These are phyloP conservation scores for Podosphaera fusca DNA, from an alignment of 2,329 filamentous ascomycete genomes.

Conservation along the genomic window DNA sequence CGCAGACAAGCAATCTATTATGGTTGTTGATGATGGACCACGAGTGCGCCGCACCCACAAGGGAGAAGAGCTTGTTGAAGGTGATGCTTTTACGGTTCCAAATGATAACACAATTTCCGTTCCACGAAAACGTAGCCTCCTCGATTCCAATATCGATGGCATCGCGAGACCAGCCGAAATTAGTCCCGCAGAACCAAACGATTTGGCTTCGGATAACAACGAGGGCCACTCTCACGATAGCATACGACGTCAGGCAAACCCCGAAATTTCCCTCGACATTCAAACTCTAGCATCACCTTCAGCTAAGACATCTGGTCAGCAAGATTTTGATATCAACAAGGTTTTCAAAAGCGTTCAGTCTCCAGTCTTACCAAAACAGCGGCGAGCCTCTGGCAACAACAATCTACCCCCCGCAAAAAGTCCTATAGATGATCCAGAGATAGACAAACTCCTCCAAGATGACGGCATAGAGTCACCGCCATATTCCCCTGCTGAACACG, in stretches of 20 bases:
- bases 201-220: conserved; percentile 14
- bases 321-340: conserved; percentile 58
- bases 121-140: conserved; percentile 18
- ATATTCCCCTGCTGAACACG: conserved; percentile 59
- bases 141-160: conserved; percentile 17
- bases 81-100: conserved; percentile 30
- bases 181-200: conserved; percentile 16
- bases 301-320: conserved; percentile 8
- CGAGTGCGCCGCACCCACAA: conserved; percentile 81
- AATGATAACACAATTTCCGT: conserved; percentile 12
- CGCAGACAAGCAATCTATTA: conserved; percentile 64
- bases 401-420: conserved; percentile 22
- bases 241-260: conserved; percentile 7
- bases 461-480: conserved; percentile 57
- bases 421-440: conserved; percentile 59
- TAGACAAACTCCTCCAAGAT: conserved; percentile 69
- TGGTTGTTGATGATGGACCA: conserved; percentile 48
- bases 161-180: conserved; percentile 16
- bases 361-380: conserved; percentile 28
- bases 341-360: conserved; percentile 70
- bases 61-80: conserved; percentile 73
- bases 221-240: conserved; percentile 12
- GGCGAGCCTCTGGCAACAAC: conserved; percentile 23
- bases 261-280: conserved; percentile 14
- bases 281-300: conserved; percentile 9